A percentile compares a stretch with the other conserved stretches of the same genome.
phyloP scores from a whole-genome alignment of 495 filamentous ascomycete genomes.

The Daldinia bambusicola region DNA sequence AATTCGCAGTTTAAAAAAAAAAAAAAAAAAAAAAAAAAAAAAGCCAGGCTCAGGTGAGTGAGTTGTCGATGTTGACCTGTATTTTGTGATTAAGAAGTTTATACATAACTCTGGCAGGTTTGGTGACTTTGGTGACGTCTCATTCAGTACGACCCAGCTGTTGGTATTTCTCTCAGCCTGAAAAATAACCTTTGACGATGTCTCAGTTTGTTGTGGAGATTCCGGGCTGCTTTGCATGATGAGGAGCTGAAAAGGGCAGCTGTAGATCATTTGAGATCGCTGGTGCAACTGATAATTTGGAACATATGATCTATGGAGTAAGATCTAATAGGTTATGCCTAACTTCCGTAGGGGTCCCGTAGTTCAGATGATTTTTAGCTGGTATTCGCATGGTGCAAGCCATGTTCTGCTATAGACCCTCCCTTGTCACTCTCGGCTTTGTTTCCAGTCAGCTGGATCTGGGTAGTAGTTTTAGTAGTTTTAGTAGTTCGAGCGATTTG shows the following conservation, averaged over 20 bases:
- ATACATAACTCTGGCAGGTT: too few species aligned
- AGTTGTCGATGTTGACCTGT: neutral
- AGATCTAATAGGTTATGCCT: slow-evolving; percentile 26
- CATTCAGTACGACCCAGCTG: too few species aligned
- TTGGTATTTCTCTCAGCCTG: slow-evolving; percentile 2
- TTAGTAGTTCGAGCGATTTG: slow-evolving; percentile 16
- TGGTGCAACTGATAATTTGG: slow-evolving; percentile 26
- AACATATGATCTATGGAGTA: slow-evolving; percentile 33
- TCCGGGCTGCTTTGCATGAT: slow-evolving; percentile 11
- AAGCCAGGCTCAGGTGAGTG: neutral
- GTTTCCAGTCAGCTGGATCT: slow-evolving; percentile 41
- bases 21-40: slow-evolving; percentile 1
- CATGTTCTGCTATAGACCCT: neutral
- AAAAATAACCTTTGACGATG: slow-evolving; percentile 7
- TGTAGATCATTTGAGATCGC: slow-evolving; percentile 32
- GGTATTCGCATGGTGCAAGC: slow-evolving; percentile 10
- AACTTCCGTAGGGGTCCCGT: slow-evolving; percentile 2
- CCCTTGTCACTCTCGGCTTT: slow-evolving; percentile 13
- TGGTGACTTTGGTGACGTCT: slow-evolving; percentile 8
- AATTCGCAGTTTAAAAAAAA: too few species aligned
- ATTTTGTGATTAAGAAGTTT: neutral
- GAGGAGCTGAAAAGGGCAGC: slow-evolving; percentile 26
- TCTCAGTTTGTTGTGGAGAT: neutral
- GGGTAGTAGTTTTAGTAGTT: slow-evolving; percentile 21
- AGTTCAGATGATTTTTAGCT: slow-evolving; percentile 31